Conservation (phyloP, 345 rosid genomes). For the Hypericum androsaemum region DNA sequence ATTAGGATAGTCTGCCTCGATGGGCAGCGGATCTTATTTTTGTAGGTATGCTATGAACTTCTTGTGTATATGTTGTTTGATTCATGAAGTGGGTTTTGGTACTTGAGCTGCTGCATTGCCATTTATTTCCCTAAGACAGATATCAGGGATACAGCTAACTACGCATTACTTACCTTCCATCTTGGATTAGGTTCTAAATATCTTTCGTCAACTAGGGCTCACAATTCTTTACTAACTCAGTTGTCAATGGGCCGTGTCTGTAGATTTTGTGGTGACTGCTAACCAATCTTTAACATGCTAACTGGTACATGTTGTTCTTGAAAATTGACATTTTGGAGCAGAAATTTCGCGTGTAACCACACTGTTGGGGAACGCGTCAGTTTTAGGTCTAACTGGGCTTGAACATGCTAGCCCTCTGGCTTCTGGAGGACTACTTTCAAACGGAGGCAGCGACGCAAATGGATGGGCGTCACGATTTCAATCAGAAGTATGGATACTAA, state of each 20-base stretch:
- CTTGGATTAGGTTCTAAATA: conserved; percentile 15
- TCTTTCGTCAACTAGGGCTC: conserved; percentile 2
- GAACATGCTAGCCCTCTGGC: conserved; percentile 90
- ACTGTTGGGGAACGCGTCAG: conserved; percentile 98
- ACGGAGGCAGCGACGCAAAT: conserved; percentile 86
- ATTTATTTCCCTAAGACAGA: conserved; percentile 1
- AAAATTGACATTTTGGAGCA: conserved; percentile 92
- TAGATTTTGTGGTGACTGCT: conserved; percentile 50
- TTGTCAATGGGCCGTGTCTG: conserved; percentile 44
- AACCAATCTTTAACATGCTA: conserved; percentile 60
- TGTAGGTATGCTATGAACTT: no score
- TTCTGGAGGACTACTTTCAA: conserved; percentile 83
- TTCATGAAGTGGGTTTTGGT: no score
- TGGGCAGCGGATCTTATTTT: no score
- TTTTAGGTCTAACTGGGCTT: conserved; percentile 95
- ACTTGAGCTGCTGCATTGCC: not conserved
- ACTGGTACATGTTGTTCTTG: conserved; percentile 93
- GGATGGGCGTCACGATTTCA: conserved; percentile 92
- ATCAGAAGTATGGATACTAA: conserved; percentile 99
- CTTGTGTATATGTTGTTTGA: no score
- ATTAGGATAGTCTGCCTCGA: no score
- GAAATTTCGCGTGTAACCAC: conserved; percentile 98
- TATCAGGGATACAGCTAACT: conserved; percentile 1
- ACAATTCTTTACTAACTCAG: conserved; percentile 39
- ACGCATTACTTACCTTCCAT: conserved; percentile 10